Evolutionary conservation across 2,329 filamentous ascomycete genomes (phyloP).

Genomic region (Cladosporium halotolerans): DNA sequence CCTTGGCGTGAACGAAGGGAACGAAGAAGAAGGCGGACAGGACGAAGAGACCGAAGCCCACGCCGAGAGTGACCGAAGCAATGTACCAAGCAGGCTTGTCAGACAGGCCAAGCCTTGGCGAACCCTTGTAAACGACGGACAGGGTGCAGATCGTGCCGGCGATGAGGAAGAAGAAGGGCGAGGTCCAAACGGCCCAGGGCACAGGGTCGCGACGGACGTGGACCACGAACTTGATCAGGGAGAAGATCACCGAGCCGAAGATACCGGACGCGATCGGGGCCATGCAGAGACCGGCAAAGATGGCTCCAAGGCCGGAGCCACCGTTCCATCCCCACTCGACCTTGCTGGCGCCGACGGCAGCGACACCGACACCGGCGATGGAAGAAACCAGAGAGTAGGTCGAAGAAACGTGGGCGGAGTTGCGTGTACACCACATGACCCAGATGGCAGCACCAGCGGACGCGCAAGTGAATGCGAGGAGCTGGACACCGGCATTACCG

Average conservation of each 20-base stretch:
- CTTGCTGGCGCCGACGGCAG: conserved; percentile 40
- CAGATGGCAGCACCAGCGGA: conserved; percentile 46
- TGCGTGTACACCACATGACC: conserved; percentile 50
- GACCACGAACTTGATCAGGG: conserved; percentile 44
- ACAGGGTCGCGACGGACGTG: conserved; percentile 46
- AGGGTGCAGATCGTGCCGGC: conserved; percentile 49
- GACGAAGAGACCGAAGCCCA: conserved; percentile 28
- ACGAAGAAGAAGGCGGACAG: conserved; percentile 40
- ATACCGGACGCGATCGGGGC: conserved; percentile 43
- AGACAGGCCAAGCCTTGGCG: conserved; percentile 39
- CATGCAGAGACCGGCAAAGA: conserved; percentile 41
- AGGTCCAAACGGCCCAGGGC: conserved; percentile 44
- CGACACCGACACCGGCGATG: conserved; percentile 55
- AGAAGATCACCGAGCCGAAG: conserved; percentile 47
- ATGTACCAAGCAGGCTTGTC: conserved; percentile 40
- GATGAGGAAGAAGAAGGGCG: conserved; percentile 45
- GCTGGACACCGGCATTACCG: conserved; percentile 38
- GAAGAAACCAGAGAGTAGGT: conserved; percentile 57
- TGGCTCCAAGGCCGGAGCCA: conserved; percentile 40
- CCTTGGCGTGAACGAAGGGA: conserved; percentile 28
- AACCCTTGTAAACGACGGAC: conserved; percentile 52
- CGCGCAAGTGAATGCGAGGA: conserved; percentile 42
- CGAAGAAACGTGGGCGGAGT: conserved; percentile 55
- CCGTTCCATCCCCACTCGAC: conserved; percentile 39
- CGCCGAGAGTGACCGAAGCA: conserved; percentile 45